Conservation (phyloP, 768 basidiomycete genomes). For the Gymnopilus junonius region DNA sequence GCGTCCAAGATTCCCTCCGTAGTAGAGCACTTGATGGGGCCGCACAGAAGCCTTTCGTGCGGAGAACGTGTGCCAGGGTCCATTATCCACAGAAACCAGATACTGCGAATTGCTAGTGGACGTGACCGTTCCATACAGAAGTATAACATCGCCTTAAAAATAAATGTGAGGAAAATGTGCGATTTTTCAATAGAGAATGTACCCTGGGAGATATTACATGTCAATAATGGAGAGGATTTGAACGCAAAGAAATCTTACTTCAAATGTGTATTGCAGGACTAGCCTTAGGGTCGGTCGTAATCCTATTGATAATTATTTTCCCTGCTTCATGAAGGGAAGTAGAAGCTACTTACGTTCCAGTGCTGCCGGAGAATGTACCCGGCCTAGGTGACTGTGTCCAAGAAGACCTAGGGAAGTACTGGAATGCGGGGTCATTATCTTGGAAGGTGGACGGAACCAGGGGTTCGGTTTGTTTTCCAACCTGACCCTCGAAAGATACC, state of each 20-base stretch:
- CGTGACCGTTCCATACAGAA: slow-evolving; percentile 44
- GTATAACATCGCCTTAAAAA: slow-evolving; percentile 45
- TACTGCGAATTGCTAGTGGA: slow-evolving; percentile 13
- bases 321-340: neutral
- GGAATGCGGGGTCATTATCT: slow-evolving; percentile 43
- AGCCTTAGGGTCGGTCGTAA: slow-evolving; percentile 36
- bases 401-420: slow-evolving; percentile 32
- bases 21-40: slow-evolving; percentile 20
- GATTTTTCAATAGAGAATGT: neutral
- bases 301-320: slow-evolving; percentile 22
- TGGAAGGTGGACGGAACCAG: slow-evolving; percentile 25
- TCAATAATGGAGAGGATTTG: neutral
- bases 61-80: slow-evolving; percentile 15
- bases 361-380: slow-evolving; percentile 45
- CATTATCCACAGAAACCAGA: slow-evolving; percentile 13
- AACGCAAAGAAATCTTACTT: slow-evolving; percentile 31
- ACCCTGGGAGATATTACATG: neutral
- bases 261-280: slow-evolving; percentile 41
- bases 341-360: slow-evolving; percentile 41
- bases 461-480: slow-evolving; percentile 21
- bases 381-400: slow-evolving; percentile 40
- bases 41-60: slow-evolving; percentile 16
- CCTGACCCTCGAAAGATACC: slow-evolving; percentile 20
- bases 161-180: neutral
- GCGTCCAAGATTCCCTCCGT: slow-evolving; percentile 20